Evolutionary conservation across 2,329 filamentous ascomycete genomes (phyloP).

Genomic region (Aspergillus thermomutatus): DNA sequence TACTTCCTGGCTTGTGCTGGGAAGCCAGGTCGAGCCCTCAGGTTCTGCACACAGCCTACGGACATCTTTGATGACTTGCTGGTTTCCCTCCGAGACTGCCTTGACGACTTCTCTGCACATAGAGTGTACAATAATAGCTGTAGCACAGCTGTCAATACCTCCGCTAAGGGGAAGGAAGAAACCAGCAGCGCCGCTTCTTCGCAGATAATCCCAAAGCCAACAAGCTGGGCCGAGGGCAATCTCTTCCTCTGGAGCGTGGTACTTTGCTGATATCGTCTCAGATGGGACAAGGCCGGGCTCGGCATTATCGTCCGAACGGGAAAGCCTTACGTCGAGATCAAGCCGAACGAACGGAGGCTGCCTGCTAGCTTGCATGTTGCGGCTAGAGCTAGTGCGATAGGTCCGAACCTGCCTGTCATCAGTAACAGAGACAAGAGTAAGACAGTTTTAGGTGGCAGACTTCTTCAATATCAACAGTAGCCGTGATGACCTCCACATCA

Average conservation of each 20-base stretch:
- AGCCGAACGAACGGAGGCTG: slow-evolving; percentile 34
- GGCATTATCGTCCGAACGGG: slow-evolving; percentile 35
- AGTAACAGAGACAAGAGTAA: slow-evolving; percentile 27
- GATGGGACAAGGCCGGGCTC: slow-evolving; percentile 48
- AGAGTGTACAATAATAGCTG: slow-evolving; percentile 37
- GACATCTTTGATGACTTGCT: slow-evolving; percentile 54
- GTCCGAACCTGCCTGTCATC: slow-evolving; percentile 30
- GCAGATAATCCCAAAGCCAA: slow-evolving; percentile 56
- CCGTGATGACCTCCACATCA: slow-evolving; percentile 64
- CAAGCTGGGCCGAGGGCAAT: slow-evolving; percentile 63
- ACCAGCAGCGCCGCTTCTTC: slow-evolving; percentile 34
- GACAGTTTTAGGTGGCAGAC: slow-evolving; percentile 48
- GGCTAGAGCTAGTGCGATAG: slow-evolving; percentile 27
- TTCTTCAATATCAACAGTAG: slow-evolving; percentile 68
- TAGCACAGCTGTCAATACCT: slow-evolving; percentile 40
- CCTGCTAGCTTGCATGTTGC: slow-evolving; percentile 33
- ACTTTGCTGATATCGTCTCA: slow-evolving; percentile 46
- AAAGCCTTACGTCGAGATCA: slow-evolving; percentile 35
- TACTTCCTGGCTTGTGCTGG: slow-evolving; percentile 58
- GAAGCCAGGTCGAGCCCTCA: slow-evolving; percentile 47
- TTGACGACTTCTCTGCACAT: slow-evolving; percentile 39
- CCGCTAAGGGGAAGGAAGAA: slow-evolving; percentile 40
- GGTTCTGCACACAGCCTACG: slow-evolving; percentile 51
- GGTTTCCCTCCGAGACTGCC: slow-evolving; percentile 32
- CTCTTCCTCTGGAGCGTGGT: slow-evolving; percentile 63